Percentiles rank a stretch among this genome's conserved stretches.
Conservation (phyloP, 768 basidiomycete genomes). For the Termitomyces sp. region DNA sequence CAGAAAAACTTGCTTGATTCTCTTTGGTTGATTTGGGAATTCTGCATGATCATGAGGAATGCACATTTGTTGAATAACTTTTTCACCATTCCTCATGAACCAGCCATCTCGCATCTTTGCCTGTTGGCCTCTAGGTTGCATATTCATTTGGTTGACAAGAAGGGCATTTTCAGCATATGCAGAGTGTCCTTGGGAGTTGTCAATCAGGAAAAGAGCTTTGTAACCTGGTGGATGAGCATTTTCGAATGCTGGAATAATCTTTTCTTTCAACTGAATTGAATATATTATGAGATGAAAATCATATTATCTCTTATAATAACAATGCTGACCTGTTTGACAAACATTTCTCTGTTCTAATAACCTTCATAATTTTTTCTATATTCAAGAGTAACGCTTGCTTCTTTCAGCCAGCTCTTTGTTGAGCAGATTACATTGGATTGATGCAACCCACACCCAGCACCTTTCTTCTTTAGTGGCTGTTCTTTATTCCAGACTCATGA, state of each 20-base stretch:
- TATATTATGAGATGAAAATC: too few species aligned
- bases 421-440: too few species aligned
- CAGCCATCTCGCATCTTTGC: conserved; percentile 5
- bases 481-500: not conserved
- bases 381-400: too few species aligned
- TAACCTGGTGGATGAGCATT: conserved; percentile 3
- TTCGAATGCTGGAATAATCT: conserved; percentile 2
- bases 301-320: too few species aligned
- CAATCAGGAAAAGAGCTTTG: not conserved
- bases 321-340: too few species aligned
- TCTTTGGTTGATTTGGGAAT: not conserved
- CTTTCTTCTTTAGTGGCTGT: conserved; percentile 6
- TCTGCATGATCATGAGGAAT: not conserved
- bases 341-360: too few species aligned
- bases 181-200: conserved; percentile 1
- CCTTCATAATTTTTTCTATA: too few species aligned
- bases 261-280: too few species aligned
- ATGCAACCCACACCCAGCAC: not conserved
- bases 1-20: not conserved
- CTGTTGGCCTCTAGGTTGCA: not conserved
- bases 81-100: too few species aligned
- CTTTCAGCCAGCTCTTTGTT: too few species aligned
- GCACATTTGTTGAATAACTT: conserved; percentile 1
- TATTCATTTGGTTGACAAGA: conserved; percentile 1
- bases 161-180: conserved; percentile 5